These are phyloP conservation scores for Hemisphaericaspora nanyangensis DNA, from an alignment of 805 yeast genomes.

Conservation along the genomic window DNA sequence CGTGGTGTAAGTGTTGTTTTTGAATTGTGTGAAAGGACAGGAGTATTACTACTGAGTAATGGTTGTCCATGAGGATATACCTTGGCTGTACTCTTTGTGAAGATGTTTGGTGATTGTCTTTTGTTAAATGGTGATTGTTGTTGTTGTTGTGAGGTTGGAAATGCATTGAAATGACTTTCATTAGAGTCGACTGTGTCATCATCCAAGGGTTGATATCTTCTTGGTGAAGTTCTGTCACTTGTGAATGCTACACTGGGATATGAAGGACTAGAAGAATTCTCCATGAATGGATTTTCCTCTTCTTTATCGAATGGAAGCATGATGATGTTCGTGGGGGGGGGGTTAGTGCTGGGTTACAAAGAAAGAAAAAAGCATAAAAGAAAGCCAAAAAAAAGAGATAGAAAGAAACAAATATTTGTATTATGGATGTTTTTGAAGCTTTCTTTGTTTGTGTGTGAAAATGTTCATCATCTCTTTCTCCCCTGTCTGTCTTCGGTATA, in stretches of 20 bases:
- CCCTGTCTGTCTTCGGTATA: too few species aligned
- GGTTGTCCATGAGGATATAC: conserved; percentile 13
- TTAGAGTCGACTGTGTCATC: conserved; percentile 18
- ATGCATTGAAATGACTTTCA: conserved; percentile 24
- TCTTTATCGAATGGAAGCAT: conserved; percentile 36
- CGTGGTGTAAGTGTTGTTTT: conserved; percentile 49
- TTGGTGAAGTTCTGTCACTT: conserved; percentile 34
- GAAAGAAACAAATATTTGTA: too few species aligned
- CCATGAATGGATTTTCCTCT: conserved; percentile 30
- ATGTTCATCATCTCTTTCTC: too few species aligned
- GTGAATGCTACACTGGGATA: conserved; percentile 39
- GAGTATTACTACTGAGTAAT: conserved; percentile 20
- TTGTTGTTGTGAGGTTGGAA: conserved; percentile 25
- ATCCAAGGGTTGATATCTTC: conserved; percentile 25
- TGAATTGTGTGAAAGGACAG: conserved; percentile 19
- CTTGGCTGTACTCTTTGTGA: conserved; percentile 32
- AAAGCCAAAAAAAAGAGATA: too few species aligned
- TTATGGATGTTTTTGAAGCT: too few species aligned
- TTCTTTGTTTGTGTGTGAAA: too few species aligned
- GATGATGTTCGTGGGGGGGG: too few species aligned
- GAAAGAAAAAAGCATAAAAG: neutral
- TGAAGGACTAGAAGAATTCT: conserved; percentile 25
- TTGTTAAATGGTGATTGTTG: conserved; percentile 8
- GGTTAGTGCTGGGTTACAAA: neutral
- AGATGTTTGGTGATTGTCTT: conserved; percentile 43